Evolutionary conservation across 345 rosid species (phyloP).

Genomic region (Cardamine occulta): DNA sequence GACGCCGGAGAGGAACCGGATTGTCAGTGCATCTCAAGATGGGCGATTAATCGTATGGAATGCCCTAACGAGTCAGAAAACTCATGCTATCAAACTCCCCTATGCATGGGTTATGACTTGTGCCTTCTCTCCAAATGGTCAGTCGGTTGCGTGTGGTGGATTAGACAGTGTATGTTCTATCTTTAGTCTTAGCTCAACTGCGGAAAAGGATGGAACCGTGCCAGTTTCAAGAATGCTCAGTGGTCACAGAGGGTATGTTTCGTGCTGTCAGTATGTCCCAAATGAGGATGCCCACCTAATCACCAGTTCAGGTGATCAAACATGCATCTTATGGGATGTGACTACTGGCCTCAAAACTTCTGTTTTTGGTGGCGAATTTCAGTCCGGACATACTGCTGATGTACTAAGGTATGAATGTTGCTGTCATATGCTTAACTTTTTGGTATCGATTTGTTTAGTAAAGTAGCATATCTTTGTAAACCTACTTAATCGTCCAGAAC

Average conservation of each 20-base stretch:
- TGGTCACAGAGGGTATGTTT: constrained; percentile 94
- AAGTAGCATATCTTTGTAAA: constrained; percentile 8
- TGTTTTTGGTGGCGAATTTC: constrained; percentile 96
- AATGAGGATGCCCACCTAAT: constrained; percentile 84
- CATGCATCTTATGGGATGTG: constrained; percentile 94
- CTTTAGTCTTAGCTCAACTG: constrained; percentile 81
- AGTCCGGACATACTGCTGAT: constrained; percentile 95
- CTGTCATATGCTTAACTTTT: background rate
- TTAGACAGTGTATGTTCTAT: constrained; percentile 93
- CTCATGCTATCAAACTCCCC: constrained; percentile 92
- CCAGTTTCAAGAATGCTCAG: constrained; percentile 80
- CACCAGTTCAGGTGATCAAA: constrained; percentile 91
- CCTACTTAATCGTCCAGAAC: background rate
- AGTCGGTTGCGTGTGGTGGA: constrained; percentile 96
- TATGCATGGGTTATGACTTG: constrained; percentile 99
- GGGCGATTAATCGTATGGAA: constrained; percentile 97
- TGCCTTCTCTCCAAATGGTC: constrained; percentile 94
- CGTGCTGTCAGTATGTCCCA: constrained; percentile 93
- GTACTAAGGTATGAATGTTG: constrained; percentile 67
- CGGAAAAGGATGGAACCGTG: constrained; percentile 80
- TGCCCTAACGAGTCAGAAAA: constrained; percentile 95
- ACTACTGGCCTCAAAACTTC: constrained; percentile 94
- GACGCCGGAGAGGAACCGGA: constrained; percentile 82
- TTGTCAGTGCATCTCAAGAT: constrained; percentile 97
- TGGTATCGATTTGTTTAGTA: background rate